Percentiles rank a stretch among this genome's conserved stretches.
phyloP scores from a whole-genome alignment of 2,329 filamentous ascomycete species.

The Volutella citrinella region DNA sequence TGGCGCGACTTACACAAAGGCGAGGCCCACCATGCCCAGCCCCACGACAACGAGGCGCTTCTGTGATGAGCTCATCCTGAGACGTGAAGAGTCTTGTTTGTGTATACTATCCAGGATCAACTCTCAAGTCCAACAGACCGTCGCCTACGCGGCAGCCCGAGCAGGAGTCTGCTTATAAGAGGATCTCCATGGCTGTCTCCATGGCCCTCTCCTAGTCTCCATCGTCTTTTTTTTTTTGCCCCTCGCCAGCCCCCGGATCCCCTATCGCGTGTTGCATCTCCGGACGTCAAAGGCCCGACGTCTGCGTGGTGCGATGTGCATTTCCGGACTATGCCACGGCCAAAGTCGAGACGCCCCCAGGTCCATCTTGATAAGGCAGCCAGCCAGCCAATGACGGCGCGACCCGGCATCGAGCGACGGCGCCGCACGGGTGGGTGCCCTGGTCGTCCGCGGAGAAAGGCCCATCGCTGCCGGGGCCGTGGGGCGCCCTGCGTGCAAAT shows the following conservation, averaged over 20 bases:
- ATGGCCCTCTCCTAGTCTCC: too few species aligned
- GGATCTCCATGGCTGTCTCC: too few species aligned
- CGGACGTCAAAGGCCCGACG: constrained; percentile 9
- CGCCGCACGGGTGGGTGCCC: too few species aligned
- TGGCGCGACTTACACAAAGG: constrained; percentile 70
- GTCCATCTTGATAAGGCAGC: too few species aligned
- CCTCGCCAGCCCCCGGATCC: constrained; percentile 9
- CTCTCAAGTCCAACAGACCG: constrained; percentile 11
- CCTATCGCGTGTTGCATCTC: constrained; percentile 23
- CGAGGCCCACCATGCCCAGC: constrained; percentile 87
- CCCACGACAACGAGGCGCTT: constrained; percentile 81
- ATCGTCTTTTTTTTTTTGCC: too few species aligned
- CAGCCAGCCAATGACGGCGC: too few species aligned
- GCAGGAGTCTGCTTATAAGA: constrained; percentile 10
- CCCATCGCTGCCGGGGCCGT: not conserved
- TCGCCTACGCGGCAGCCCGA: constrained; percentile 5
- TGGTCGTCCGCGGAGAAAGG: not conserved
- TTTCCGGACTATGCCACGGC: too few species aligned
- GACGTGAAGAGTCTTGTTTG: constrained; percentile 1
- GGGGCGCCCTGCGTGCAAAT: not conserved
- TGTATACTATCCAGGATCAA: not conserved
- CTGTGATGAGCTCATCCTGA: constrained; percentile 19
- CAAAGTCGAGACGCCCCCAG: too few species aligned
- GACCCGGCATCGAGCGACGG: too few species aligned
- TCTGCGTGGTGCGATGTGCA: not conserved